Base-by-base conservation (phyloP, 495 filamentous ascomycete species). In the Cairneyella variabilis region DNA sequence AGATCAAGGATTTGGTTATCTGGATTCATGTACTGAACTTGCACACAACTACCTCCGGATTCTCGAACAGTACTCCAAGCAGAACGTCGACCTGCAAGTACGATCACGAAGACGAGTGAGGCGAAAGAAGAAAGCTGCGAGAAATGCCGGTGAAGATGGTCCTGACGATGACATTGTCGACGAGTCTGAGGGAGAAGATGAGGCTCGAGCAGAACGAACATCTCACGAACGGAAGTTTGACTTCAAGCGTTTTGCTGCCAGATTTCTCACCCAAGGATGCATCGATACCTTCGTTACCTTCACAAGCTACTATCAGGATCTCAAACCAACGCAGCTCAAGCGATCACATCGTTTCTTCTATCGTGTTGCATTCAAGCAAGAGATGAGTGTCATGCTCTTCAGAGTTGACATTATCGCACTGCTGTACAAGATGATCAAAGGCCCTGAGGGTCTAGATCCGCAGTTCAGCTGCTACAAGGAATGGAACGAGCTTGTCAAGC, bases 321-420 rank as follows among this genome's bases (percentile, higher is more conserved):
- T 99, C n/a, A 74, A 82, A 52, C 71, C 81, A 2, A 75, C 82
- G 36, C 95, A 97, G 65, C 71, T 97, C 43, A 99, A 98, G 71
- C 83, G 95, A 3, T 88, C 86, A 20, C 92, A 97, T 69, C 89
- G 93, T 8, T 97, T 93, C 61, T 92, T 99, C 68, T 92, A 97
- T 58, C 84, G 93, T 1, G 80, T 95, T 37, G 91, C 90, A 3
- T 97, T 97, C 76, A 97, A 97, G 69, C 84, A 90, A 62, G 89
- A 95, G 39, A 83, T 93, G 73, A 84, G 83, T 53, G 84, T 95
- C 11, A 76, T 97, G 68, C 77, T 99, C 2, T 96, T 89, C 64
- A 83, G 95, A 3, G 71, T 96, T 2, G 95, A 97, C 61, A 95
- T 96, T 12, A 81, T 99, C 50, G 82, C 84, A 34, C 76, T 97